These are phyloP conservation scores for Eucalyptus cloeziana DNA, from an alignment of 345 rosid species.

Conservation along the genomic window DNA sequence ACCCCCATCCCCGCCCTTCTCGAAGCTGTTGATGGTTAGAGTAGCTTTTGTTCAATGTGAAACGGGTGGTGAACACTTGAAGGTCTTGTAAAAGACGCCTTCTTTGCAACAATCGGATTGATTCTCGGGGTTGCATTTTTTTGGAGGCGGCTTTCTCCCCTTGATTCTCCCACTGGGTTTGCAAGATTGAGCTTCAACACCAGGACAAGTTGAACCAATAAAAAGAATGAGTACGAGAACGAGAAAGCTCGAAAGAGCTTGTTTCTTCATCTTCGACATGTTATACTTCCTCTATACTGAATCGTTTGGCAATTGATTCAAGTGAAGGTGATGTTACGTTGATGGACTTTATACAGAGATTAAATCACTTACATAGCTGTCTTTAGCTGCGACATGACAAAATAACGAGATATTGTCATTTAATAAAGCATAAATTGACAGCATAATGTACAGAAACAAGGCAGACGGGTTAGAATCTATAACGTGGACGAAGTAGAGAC, in stretches of 20 bases:
- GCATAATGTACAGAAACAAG: not conserved
- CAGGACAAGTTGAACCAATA: not conserved
- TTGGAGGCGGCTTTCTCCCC: not conserved
- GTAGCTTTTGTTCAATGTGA: not conserved
- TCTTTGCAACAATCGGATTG: not conserved
- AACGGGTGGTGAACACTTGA: not conserved
- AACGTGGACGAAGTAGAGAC: not conserved
- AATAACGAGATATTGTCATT: not conserved
- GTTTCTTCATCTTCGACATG: not conserved
- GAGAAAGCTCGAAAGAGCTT: not conserved
- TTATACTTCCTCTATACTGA: not conserved
- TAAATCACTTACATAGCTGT: not conserved
- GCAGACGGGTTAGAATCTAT: not conserved
- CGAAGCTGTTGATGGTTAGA: not conserved
- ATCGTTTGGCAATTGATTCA: not conserved
- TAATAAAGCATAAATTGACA: not conserved
- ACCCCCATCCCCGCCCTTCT: not conserved
- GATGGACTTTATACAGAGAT: not conserved
- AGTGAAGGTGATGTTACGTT: not conserved
- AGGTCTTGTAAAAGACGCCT: not conserved
- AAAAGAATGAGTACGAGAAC: not conserved
- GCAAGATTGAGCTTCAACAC: not conserved
- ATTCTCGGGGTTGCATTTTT: not conserved
- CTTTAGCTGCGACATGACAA: not conserved
- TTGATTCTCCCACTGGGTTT: constrained; percentile 1